Percentiles rank a stretch among this genome's conserved stretches.
Evolutionary conservation across 768 basidiomycete species (phyloP).

Genomic region (Boletus subcaerulescens): DNA sequence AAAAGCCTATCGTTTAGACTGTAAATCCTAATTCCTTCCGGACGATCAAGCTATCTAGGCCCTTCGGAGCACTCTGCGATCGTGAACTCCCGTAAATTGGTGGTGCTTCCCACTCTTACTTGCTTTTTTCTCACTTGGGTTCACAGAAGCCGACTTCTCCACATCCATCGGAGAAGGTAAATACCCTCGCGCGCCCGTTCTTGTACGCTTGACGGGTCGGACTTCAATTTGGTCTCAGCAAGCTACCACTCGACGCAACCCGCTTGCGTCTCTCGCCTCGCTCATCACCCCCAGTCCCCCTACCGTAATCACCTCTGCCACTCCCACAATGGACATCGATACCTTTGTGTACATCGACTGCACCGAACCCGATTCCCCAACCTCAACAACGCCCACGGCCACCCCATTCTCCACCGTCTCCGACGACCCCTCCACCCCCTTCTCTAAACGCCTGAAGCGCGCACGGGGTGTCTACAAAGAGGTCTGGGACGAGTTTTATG

Average conservation of each 20-base stretch:
- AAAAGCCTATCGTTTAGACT: neutral
- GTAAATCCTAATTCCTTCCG: neutral
- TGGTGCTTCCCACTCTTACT: neutral
- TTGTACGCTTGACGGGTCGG: neutral
- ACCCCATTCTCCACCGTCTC: neutral
- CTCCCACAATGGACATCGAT: conserved; percentile 11
- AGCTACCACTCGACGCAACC: neutral
- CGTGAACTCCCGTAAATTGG: neutral
- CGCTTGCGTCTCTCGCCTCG: too few relatives aligned
- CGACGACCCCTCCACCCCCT: neutral
- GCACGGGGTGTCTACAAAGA: conserved; percentile 33
- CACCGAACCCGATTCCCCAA: conserved; percentile 22
- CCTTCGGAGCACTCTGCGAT: neutral
- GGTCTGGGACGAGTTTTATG: conserved; percentile 47
- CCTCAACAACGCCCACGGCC: neutral
- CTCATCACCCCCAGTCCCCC: too few relatives aligned
- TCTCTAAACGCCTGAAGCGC: conserved; percentile 8
- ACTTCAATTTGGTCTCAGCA: neutral
- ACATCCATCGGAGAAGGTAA: neutral
- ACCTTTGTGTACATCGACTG: conserved; percentile 17
- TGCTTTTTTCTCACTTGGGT: neutral
- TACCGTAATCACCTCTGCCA: too few relatives aligned
- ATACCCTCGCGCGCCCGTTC: neutral
- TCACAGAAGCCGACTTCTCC: neutral
- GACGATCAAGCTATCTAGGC: neutral